Evolutionary conservation across 768 basidiomycete genomes (phyloP), one percentile per base, ranked within the genome.

Genomic region (Trichaptum fuscoviolaceum): DNA sequence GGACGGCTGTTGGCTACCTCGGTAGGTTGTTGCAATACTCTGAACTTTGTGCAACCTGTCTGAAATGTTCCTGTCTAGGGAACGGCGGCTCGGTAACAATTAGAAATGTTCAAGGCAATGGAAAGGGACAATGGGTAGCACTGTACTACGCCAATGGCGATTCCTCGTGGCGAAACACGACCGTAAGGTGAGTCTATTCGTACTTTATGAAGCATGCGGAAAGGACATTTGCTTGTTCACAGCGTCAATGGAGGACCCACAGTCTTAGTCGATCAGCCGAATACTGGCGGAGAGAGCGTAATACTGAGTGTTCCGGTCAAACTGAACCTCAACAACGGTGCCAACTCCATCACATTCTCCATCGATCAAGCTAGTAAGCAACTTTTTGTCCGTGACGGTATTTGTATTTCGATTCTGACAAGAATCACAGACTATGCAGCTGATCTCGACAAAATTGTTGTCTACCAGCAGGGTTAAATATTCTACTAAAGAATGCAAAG

Each of bases 141-240:
- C 73, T 87, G 27, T 85, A 86, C 72, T 85, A 82, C 71, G 84
- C 86, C 6, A 87, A 87, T 70, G 85, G 83, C 34, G 87, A 88
- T 68, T 84, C 83, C 0, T 75, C 79, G 0, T 88, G 84, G 83
- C 77, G 86, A 65, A 87, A 82, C 70, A 84, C 83, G 8, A 87
- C 86, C 3, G 77, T 87, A 67, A 87, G 84, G 85, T 84, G 68
- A 26, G 77, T 67, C 23, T 10, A 23, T 42, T 36, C 6, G 25
- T 36, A 12, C 58, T 23, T 15, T 63, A 24, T n/a, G 59, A 35
- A 5, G 25, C 23, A 18, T 61, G 8, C 12, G 23, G 30, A 24
- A 12, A 62, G 18, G 17, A 15, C 10, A 57, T 30, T 12, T 25
- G 62, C 52, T 30, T 27, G 58, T 10, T 24, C 30, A 2, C 69